phyloP scores from a whole-genome alignment of 2,329 filamentous ascomycete species.

The Coniosporium tulheliwenetii region DNA sequence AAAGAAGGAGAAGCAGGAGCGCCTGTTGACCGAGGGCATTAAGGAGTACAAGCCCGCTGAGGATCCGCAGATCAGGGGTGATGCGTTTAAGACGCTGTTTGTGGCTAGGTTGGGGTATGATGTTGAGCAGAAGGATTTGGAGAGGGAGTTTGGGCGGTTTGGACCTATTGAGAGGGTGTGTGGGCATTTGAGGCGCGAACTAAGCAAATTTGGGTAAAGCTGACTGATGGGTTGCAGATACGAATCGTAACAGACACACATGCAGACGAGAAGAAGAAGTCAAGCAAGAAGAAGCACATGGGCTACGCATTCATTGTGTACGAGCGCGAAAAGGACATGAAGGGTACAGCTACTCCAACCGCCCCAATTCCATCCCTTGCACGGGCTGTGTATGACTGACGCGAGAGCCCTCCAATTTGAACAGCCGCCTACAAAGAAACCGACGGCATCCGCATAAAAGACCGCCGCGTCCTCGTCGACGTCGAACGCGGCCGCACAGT shows the following conservation, averaged over 20 bases:
- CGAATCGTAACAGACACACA: conserved; percentile 72
- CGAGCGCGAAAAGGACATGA: conserved; percentile 96
- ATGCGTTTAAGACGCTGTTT: conserved; percentile 90
- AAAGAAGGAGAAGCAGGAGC: conserved; percentile 54
- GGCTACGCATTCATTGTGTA: conserved; percentile 97
- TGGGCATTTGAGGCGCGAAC: conserved; percentile 7
- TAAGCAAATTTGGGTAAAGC: conserved; percentile 3
- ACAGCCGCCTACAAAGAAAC: conserved; percentile 80
- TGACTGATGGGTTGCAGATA: conserved; percentile 40
- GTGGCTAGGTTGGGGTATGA: conserved; percentile 83
- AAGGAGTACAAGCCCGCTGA: conserved; percentile 60
- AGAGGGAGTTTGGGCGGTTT: conserved; percentile 85
- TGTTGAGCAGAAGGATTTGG: conserved; percentile 74
- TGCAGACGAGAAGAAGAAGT: conserved; percentile 44
- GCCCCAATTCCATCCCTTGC: conserved; percentile 18
- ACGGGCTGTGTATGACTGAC: conserved; percentile 23
- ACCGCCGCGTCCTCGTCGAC: conserved; percentile 82
- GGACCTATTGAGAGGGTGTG: conserved; percentile 84
- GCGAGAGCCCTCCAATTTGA: conserved; percentile 40
- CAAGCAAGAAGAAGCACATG: conserved; percentile 47
- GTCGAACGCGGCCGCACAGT: conserved; percentile 93
- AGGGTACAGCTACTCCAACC: conserved; percentile 58
- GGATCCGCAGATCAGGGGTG: conserved; percentile 78
- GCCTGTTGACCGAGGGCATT: conserved; percentile 46
- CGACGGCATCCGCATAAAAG: conserved; percentile 85